These are phyloP conservation scores for Boletus edulis DNA, from an alignment of 768 basidiomycete species.

Conservation along the genomic window DNA sequence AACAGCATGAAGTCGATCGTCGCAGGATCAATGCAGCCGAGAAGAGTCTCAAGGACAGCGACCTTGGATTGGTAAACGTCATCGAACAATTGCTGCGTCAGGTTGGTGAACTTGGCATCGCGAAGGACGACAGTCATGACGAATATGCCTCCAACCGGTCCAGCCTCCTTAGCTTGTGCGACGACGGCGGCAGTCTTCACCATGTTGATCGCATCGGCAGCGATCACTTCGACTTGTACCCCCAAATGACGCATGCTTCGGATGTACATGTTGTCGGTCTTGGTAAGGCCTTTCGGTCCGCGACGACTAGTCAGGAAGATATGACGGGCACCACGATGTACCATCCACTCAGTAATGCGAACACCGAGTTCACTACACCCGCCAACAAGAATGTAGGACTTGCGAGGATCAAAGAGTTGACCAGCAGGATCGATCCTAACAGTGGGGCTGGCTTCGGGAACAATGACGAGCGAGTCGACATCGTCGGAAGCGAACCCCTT, in stretches of 20 bases:
- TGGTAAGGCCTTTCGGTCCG: slow-evolving; percentile 16
- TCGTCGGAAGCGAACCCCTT: neutral
- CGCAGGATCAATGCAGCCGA: slow-evolving; percentile 13
- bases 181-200: slow-evolving; percentile 24
- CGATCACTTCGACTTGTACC: slow-evolving; percentile 26
- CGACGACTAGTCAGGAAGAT: slow-evolving; percentile 31
- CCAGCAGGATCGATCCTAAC: slow-evolving; percentile 24
- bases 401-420: slow-evolving; percentile 31
- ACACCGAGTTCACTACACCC: slow-evolving; percentile 25
- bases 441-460: slow-evolving; percentile 4
- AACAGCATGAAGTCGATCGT: slow-evolving; percentile 32
- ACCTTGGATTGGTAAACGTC: slow-evolving; percentile 24
- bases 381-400: slow-evolving; percentile 21
- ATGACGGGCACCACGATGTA: slow-evolving; percentile 30
- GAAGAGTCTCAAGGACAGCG: slow-evolving; percentile 16
- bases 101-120: slow-evolving; percentile 32
- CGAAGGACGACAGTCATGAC: slow-evolving; percentile 36
- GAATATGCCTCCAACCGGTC: slow-evolving; percentile 32
- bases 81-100: slow-evolving; percentile 32
- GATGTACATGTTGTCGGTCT: slow-evolving; percentile 29
- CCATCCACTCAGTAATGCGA: slow-evolving; percentile 35
- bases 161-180: slow-evolving; percentile 17
- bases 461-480: slow-evolving; percentile 16
- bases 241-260: slow-evolving; percentile 22
- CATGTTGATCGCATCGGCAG: slow-evolving; percentile 25